phyloP scores from a whole-genome alignment of 148 eudicot species.

The Selenicereus undatus region DNA sequence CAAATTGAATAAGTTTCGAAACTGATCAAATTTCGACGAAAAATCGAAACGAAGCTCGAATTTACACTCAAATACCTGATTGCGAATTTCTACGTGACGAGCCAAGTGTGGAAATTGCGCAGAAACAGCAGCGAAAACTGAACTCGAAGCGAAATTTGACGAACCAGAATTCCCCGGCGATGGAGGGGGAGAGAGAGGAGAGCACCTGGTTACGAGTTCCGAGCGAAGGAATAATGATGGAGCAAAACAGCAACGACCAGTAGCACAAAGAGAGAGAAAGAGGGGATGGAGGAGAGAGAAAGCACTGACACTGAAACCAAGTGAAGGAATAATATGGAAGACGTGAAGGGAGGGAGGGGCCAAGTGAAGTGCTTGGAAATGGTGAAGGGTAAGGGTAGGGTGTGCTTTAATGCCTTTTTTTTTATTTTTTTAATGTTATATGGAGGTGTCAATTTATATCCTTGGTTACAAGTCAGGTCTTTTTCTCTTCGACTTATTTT shows the following conservation, averaged over 20 bases:
- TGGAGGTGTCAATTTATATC: slow-evolving; percentile 17
- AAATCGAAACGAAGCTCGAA: neutral
- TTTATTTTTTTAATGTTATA: neutral
- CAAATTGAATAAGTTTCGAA: neutral
- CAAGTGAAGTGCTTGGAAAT: slow-evolving; percentile 22
- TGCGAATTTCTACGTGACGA: neutral
- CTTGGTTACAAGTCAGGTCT: too few relatives aligned
- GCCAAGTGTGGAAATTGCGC: neutral
- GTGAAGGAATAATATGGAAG: neutral
- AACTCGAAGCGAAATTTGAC: neutral
- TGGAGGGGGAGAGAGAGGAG: neutral
- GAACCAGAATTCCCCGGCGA: neutral
- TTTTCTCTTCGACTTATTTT: too few relatives aligned
- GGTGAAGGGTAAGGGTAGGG: slow-evolving; percentile 6
- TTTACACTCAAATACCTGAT: neutral
- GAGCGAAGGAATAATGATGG: slow-evolving; percentile 1
- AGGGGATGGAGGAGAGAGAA: neutral
- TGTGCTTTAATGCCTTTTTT: too few relatives aligned
- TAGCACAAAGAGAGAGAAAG: neutral
- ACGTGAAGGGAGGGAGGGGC: neutral
- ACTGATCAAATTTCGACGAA: neutral
- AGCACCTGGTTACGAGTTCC: slow-evolving; percentile 9
- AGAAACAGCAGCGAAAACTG: neutral
- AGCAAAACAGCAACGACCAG: too few relatives aligned
- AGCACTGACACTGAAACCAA: slow-evolving; percentile 17